Conservation (phyloP, 2,329 filamentous ascomycete genomes). For the Monosporascus sp. region DNA sequence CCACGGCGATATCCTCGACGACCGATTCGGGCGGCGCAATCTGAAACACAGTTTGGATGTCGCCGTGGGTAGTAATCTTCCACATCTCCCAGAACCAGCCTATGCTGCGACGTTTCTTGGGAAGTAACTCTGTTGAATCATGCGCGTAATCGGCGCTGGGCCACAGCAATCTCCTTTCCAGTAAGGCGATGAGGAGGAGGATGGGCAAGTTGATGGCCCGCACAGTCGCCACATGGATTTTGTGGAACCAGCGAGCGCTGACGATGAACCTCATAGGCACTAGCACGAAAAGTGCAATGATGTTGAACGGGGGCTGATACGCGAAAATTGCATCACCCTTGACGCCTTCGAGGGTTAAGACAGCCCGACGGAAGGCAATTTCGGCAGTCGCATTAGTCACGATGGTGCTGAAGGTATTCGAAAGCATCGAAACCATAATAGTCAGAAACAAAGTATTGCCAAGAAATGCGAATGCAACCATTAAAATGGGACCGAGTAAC, state of each 20-base stretch:
- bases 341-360: conserved; percentile 79
- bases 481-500: conserved; percentile 71
- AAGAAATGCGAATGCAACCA: conserved; percentile 80
- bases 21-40: conserved; percentile 60
- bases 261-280: conserved; percentile 74
- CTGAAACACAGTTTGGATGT: conserved; percentile 69
- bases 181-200: conserved; percentile 63
- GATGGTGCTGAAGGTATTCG: conserved; percentile 77
- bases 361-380: conserved; percentile 75
- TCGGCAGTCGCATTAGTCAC: conserved; percentile 74
- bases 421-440: conserved; percentile 80
- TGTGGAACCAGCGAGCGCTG: conserved; percentile 82
- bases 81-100: conserved; percentile 62
- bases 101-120: conserved; percentile 21
- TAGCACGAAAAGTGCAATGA: conserved; percentile 68
- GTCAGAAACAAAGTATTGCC: conserved; percentile 88
- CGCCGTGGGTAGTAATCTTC: conserved; percentile 65
- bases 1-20: conserved; percentile 51
- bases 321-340: conserved; percentile 80
- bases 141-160: conserved; percentile 26
- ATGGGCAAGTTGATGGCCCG: conserved; percentile 71
- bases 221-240: conserved; percentile 75
- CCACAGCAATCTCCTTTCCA: conserved; percentile 69
- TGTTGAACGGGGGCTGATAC: conserved; percentile 79
- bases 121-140: conserved; percentile 14